Evolutionary conservation across 306 rosid genomes (phyloP), one percentile per base, ranked within the genome.

Genomic region (Potentilla sterilis): DNA sequence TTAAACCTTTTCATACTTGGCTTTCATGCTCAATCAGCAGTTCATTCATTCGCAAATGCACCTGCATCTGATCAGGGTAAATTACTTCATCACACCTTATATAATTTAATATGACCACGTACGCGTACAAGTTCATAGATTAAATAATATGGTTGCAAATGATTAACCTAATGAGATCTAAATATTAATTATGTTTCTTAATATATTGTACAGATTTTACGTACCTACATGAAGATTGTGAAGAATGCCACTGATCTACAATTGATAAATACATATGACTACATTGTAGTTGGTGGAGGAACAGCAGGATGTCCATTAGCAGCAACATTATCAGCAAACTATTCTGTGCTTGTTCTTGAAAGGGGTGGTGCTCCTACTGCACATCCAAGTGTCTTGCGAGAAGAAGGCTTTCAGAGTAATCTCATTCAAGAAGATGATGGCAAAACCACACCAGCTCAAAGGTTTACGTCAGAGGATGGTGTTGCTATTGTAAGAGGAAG

Each of bases 261-360:
- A 1, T 19, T 14, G 32, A 22, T 47, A 43, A 72, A 67, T 18
- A 44, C 35, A 7, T 81, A 84, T 16, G 85, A 84, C 65, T 84
- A 84, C 78, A 81, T 84, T 35, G 48, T 84, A 16, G 22, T 81
- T 5, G 87, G 87, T 3, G 87, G 87, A 8, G 87, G 87, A 15
- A 81, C 83, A 1, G 73, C 87, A 3, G 85, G 87, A 2, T 84
- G 85, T 19, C 85, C 87, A n/a, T 54, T 81, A 40, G 85, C 85
- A 0, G 73, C 85, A 32, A 84, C 85, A 3, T 37, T 84, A 21
- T 81, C 85, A 7, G 46, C 38, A 6, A 81, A 75, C 0, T 75
- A 73, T 61, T 40, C 73, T 0, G 83, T 84, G 0, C 78, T 84
- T 9, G 35, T 84, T 34, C 73, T 81, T 0, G 88, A 84, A 74